Evolutionary conservation across 164 flowering plant species (phyloP).

Genomic region (Magnolia changhungtana): DNA sequence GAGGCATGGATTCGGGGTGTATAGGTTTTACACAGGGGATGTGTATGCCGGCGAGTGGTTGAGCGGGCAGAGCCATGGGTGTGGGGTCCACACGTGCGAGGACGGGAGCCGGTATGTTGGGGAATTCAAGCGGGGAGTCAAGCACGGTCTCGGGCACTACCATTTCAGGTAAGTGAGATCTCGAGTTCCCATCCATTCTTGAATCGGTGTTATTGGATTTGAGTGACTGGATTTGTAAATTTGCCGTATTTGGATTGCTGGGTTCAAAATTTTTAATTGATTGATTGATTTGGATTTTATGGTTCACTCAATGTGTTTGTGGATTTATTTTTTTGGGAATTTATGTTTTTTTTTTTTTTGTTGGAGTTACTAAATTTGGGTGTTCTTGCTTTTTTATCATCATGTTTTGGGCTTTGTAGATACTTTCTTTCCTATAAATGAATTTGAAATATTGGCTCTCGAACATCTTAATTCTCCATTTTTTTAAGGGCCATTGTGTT

Average conservation of each 20-base stretch:
- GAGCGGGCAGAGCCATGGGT: constrained; percentile 81
- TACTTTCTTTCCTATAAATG: neutral
- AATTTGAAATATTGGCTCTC: neutral
- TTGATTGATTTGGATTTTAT: neutral
- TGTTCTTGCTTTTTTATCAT: neutral
- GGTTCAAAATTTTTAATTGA: neutral
- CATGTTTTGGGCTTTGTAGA: neutral
- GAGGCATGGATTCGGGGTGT: constrained; percentile 77
- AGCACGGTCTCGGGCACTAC: constrained; percentile 80
- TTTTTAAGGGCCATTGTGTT: neutral
- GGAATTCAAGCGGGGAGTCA: constrained; percentile 85
- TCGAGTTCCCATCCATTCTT: neutral
- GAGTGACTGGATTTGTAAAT: neutral
- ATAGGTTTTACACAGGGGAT: constrained; percentile 76
- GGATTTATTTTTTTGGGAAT: neutral
- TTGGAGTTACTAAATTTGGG: neutral
- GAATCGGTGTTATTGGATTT: neutral
- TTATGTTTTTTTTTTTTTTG: too few species aligned
- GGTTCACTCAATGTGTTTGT: neutral
- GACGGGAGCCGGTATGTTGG: constrained; percentile 81
- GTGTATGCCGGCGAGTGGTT: constrained; percentile 84
- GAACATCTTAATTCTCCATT: neutral
- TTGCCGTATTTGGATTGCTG: neutral
- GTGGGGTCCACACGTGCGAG: constrained; percentile 69
- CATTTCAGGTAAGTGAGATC: constrained; percentile 59